Conservation (phyloP, 345 rosid species). For the Garcia nutans region DNA sequence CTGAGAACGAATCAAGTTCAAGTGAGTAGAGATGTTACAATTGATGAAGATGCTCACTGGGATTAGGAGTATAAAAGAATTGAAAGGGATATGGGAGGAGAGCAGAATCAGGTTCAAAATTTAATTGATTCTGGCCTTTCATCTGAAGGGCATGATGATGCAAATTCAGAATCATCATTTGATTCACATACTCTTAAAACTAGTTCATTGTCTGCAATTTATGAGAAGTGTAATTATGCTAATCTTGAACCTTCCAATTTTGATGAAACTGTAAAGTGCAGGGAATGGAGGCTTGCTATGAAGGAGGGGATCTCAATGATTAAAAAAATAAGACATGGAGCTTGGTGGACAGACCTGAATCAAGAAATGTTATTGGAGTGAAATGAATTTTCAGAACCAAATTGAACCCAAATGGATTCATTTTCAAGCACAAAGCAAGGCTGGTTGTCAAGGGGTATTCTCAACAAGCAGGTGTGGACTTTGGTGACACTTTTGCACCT, state of each 20-base stretch:
- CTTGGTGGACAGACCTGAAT: not conserved
- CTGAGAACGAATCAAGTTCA: too few relatives aligned
- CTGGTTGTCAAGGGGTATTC: not conserved
- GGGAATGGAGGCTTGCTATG: not conserved
- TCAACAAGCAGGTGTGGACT: not conserved
- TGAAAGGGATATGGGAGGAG: not conserved
- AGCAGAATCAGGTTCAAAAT: rapidly evolving
- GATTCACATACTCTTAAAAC: too few relatives aligned
- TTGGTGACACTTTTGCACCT: not conserved
- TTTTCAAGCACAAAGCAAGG: not conserved
- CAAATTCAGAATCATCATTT: rapidly evolving
- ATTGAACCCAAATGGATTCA: not conserved
- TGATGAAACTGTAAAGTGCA: not conserved
- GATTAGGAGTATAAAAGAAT: too few relatives aligned
- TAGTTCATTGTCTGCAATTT: not conserved
- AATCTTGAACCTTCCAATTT: not conserved
- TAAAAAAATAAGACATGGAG: not conserved
- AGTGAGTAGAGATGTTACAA: too few relatives aligned
- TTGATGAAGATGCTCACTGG: too few relatives aligned
- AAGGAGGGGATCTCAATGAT: not conserved
- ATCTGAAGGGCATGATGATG: too few relatives aligned
- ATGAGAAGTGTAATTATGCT: not conserved
- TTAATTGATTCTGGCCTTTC: rapidly evolving
- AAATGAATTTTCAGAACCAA: not conserved
- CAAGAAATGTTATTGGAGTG: not conserved